Evolutionary conservation across 2,329 filamentous ascomycete species (phyloP), one percentile per base, ranked within the genome.

Genomic region (Cadophora malorum): DNA sequence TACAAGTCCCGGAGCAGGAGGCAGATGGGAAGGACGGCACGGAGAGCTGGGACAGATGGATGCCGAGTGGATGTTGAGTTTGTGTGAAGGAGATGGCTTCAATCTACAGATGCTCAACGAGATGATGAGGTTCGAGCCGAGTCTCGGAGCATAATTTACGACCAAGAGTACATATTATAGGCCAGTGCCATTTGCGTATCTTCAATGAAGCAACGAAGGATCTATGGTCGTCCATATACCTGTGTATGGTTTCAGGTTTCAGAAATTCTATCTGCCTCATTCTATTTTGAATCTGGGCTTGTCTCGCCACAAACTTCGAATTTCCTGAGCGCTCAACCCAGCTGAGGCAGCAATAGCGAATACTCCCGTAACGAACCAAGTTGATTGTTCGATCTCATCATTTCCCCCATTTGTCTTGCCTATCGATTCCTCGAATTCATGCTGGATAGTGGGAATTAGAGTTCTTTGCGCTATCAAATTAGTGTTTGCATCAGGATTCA

Each of bases 11-110:
- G 64, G 63, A 12, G 66, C 65, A 14, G 67, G 67, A 21, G 68
- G 70, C 1, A 41, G 72, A n/a, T 71, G 70, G 67, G 72, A 74
- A 58, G 73, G 72, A 1, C 64, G 72, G 25, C 66, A 71, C 59
- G 72, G 72, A 25, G 73, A 75, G 63, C 23, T 75, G 67, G 73
- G 72, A 68, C 72, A 23, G 56, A 73, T 45, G 67, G 64, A 31
- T 50, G 59, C 59, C 1, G 59, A 62, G 59, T 45, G 41, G 41
- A 45, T 45, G 41, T 45, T 45, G 41, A 45, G 41, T 19, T 45
- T 45, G 41, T 45, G 41, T 45, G 41, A 45, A 45, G 41, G 41
- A 19, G 41, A 45, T 19, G 41, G 41, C 4, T 45, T 45, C 41
- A 45, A 45, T 14, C 19, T 45, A 45, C 41, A 45, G 16, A 45